A percentile compares a stretch with the other conserved stretches of the same genome.
phyloP scores from a whole-genome alignment of 2,329 filamentous ascomycete genomes.

The Nothophoma quercina region DNA sequence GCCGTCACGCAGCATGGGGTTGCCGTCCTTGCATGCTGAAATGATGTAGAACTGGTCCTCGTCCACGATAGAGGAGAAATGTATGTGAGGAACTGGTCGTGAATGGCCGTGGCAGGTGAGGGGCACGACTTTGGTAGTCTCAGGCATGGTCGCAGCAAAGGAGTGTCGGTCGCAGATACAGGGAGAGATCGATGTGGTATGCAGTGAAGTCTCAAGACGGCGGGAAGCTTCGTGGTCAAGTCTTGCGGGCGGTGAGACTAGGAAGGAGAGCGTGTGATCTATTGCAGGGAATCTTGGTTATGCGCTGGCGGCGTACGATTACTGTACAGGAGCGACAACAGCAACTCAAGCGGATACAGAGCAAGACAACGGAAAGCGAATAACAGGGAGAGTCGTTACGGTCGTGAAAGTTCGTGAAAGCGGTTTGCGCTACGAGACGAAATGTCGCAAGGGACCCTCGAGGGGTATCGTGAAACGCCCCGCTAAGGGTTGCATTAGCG shows the following conservation, averaged over 20 bases:
- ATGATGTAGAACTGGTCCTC: constrained; percentile 90
- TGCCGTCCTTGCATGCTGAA: constrained; percentile 96
- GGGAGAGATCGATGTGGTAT: constrained; percentile 1
- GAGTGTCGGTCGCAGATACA: constrained; percentile 3
- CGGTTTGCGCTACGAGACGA: constrained; percentile 15
- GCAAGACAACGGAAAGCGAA: constrained; percentile 24
- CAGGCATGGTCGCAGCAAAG: constrained; percentile 37
- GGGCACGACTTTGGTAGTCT: constrained; percentile 73
- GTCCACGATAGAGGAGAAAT: constrained; percentile 83
- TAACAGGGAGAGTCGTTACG: constrained; percentile 35
- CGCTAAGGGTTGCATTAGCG: constrained; percentile 10
- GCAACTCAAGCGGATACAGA: constrained; percentile 2
- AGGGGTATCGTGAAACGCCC: constrained; percentile 18
- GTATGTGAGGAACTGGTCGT: constrained; percentile 87
- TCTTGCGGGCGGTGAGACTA: constrained; percentile 23
- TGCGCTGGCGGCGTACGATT: constrained; percentile 6
- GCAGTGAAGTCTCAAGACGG: neutral
- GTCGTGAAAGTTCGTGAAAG: constrained; percentile 43
- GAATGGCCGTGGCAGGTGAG: constrained; percentile 95
- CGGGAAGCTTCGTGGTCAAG: constrained; percentile 1
- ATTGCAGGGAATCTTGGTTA: constrained; percentile 15
- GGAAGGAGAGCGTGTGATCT: constrained; percentile 22
- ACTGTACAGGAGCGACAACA: constrained; percentile 2
- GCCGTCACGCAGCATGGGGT: constrained; percentile 97
- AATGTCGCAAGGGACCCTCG: constrained; percentile 13